Conservation (phyloP, 1,284 basidiomycete species). For the Ganoderma sp. region DNA sequence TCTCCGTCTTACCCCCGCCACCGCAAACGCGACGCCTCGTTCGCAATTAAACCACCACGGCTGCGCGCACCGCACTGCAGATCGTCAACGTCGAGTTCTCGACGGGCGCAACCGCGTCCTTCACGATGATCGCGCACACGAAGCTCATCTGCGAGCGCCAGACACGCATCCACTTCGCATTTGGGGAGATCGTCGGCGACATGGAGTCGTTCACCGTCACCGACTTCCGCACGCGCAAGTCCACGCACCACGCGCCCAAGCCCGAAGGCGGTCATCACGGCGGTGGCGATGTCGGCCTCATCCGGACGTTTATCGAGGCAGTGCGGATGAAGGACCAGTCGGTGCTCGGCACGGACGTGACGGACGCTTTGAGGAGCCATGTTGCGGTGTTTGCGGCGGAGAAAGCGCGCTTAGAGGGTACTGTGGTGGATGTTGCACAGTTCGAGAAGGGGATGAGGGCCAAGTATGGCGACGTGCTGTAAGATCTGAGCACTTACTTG, state of each 20-base stretch:
- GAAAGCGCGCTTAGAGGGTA: slow-evolving; percentile 68
- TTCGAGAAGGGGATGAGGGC: slow-evolving; percentile 61
- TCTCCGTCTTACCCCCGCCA: slow-evolving; percentile 3
- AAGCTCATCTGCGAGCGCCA: slow-evolving; percentile 75
- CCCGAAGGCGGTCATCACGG: slow-evolving; percentile 76
- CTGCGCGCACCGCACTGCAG: slow-evolving; percentile 35
- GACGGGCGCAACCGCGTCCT: slow-evolving; percentile 75
- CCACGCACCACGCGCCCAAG: slow-evolving; percentile 55
- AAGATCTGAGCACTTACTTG: not conserved
- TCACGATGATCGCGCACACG: slow-evolving; percentile 84
- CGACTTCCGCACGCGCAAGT: slow-evolving; percentile 69
- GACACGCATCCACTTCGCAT: slow-evolving; percentile 73
- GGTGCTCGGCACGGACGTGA: slow-evolving; percentile 67
- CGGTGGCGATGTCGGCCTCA: slow-evolving; percentile 80
- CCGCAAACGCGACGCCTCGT: not conserved
- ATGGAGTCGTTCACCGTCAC: slow-evolving; percentile 79
- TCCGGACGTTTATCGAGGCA: slow-evolving; percentile 74
- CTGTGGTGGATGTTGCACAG: slow-evolving; percentile 66
- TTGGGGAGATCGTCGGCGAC: slow-evolving; percentile 77
- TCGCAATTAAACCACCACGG: not conserved
- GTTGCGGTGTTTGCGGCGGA: slow-evolving; percentile 87
- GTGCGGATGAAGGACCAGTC: slow-evolving; percentile 67
- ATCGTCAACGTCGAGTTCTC: slow-evolving; percentile 86
- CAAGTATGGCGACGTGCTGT: slow-evolving; percentile 21
- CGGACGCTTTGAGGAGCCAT: slow-evolving; percentile 78